phyloP scores from a whole-genome alignment of 2,329 filamentous ascomycete genomes.

The Bretziella fagacearum region DNA sequence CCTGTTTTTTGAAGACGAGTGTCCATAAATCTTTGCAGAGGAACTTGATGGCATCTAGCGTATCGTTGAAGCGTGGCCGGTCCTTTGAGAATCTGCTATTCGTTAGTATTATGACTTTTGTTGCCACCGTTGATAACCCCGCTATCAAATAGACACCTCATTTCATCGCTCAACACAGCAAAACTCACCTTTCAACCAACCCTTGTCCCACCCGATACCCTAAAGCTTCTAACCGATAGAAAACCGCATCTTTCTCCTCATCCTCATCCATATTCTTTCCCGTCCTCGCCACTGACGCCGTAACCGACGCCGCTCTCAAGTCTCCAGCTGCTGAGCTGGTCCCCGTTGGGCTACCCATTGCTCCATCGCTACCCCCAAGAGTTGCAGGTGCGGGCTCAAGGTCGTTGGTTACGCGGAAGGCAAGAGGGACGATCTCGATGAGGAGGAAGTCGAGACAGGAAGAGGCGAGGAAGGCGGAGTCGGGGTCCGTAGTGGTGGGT shows the following conservation, averaged over 20 bases:
- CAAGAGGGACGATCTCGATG: slow-evolving; percentile 91
- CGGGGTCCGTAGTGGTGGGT: slow-evolving; percentile 56
- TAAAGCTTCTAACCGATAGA: slow-evolving; percentile 64
- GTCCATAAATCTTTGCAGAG: slow-evolving; percentile 97
- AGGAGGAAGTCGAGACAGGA: slow-evolving; percentile 88
- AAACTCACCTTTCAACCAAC: slow-evolving; percentile 61
- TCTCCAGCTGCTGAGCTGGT: slow-evolving; percentile 16
- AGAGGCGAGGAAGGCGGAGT: slow-evolving; percentile 58
- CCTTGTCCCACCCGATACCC: slow-evolving; percentile 90
- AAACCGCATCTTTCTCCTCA: slow-evolving; percentile 68
- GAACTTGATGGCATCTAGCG: slow-evolving; percentile 93
- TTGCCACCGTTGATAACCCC: background rate
- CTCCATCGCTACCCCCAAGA: slow-evolving; percentile 12
- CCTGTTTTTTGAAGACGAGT: slow-evolving; percentile 85
- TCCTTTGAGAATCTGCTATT: slow-evolving; percentile 57
- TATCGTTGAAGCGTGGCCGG: slow-evolving; percentile 75
- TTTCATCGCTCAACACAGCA: background rate
- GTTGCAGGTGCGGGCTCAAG: slow-evolving; percentile 33
- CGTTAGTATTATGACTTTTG: background rate
- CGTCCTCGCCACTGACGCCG: slow-evolving; percentile 15
- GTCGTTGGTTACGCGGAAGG: slow-evolving; percentile 68
- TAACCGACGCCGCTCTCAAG: slow-evolving; percentile 14
- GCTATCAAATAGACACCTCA: background rate
- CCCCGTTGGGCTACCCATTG: slow-evolving; percentile 14
- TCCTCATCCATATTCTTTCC: slow-evolving; percentile 47